Conservation (phyloP, 352 stramenopile genomes). For the Phytophthora idaei region DNA sequence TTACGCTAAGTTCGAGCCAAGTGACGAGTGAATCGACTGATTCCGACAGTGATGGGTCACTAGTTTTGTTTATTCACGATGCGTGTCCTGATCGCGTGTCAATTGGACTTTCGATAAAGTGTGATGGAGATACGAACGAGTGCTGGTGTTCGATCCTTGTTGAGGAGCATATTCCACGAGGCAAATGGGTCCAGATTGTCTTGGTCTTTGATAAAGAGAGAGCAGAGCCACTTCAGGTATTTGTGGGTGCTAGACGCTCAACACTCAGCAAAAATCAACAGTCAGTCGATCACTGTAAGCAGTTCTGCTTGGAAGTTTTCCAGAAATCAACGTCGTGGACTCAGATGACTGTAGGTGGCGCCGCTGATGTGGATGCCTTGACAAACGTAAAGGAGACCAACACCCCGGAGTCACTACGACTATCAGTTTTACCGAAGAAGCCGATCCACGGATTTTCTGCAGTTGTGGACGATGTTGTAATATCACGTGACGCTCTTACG, state of each 20-base stretch:
- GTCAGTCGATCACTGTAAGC: neutral
- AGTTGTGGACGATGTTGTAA: constrained; percentile 44
- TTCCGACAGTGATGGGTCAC: neutral
- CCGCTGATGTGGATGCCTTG: constrained; percentile 1
- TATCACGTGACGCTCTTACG: constrained; percentile 11
- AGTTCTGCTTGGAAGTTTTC: constrained; percentile 12
- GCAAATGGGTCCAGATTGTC: constrained; percentile 28
- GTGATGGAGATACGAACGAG: constrained; percentile 1
- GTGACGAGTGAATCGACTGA: constrained; percentile 7
- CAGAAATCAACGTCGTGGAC: constrained; percentile 21
- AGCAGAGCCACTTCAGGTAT: constrained; percentile 17
- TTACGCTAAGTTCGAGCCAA: constrained; percentile 15
- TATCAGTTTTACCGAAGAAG: constrained; percentile 11
- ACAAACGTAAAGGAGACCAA: neutral
- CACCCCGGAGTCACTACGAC: neutral
- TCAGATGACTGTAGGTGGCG: constrained; percentile 20
- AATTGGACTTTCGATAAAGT: constrained; percentile 20
- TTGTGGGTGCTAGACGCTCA: constrained; percentile 23
- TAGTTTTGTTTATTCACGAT: constrained; percentile 27
- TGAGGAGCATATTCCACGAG: constrained; percentile 13
- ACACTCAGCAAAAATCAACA: constrained; percentile 13
- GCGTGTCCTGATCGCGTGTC: constrained; percentile 13
- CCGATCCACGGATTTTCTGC: constrained; percentile 18
- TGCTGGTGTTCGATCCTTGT: constrained; percentile 20
- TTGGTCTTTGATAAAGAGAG: constrained; percentile 13